Base-by-base conservation (phyloP, 2,329 filamentous ascomycete species). In the Epichloe uncinata region DNA sequence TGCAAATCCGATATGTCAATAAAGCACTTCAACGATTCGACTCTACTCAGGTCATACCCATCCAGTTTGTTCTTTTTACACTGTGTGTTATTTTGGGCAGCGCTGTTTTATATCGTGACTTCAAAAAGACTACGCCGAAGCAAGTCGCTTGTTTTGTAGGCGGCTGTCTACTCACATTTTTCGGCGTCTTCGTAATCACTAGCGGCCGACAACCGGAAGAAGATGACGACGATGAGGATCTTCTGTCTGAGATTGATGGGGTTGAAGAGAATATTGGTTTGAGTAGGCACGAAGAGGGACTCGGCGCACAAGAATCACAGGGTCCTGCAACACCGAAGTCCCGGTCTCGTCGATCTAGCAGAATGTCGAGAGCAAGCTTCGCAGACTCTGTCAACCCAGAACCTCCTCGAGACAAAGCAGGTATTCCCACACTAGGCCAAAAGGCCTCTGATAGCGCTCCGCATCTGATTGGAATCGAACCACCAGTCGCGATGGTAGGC, bases 1-100 rank as follows among this genome's bases (percentile, higher is more conserved):
- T 97, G 85, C 93, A 98, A 69, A 91, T 98, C 58, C 91, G 88
- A 63, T 98, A 97, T 63, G 79, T 98, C 63, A 98, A 97, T 69
- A 86, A 77, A 56, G 75, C 78, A 1, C 73, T 98, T 48, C 90
- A 96, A 64, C 82, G 87, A 44, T 98, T 97, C 70, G 88, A 96
- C 66, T 95, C 93, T 6, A 98, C 93, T 0, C 89, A 96, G 64
- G 93, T 98, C 57, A 98, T 98, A 55, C 93, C 93, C 0, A 93
- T 93, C 13, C 93, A 98, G 61, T 98, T 98, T 59, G 93, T 98
- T 46, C 79, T 94, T 55, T 98, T 98, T 65, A 98, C 93, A 0
- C 74, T 98, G 7, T 95, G 87, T 5, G 93, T 97, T 54, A 97
- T 98, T 58, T 75, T 95, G 47, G 93, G 93, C 50, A 96, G 90